Evolutionary conservation across 768 basidiomycete species (phyloP).

Genomic region (Boletus huronensis): DNA sequence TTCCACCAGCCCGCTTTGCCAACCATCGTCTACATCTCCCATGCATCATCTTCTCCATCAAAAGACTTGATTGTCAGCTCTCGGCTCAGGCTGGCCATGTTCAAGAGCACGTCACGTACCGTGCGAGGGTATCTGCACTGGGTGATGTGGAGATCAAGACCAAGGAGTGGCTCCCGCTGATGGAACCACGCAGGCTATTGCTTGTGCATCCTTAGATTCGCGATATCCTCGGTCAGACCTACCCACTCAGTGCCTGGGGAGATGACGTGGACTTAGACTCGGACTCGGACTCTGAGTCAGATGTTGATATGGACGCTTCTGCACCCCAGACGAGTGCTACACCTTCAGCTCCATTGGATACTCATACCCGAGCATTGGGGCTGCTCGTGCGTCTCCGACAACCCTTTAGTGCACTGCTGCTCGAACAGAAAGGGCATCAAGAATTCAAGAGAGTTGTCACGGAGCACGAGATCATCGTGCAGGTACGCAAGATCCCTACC

Average conservation of each 20-base stretch:
- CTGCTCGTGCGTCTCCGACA: background rate
- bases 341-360: background rate
- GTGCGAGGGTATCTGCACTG: background rate
- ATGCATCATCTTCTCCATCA: slow-evolving; percentile 12
- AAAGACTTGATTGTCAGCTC: background rate
- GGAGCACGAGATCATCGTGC: background rate
- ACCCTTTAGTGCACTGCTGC: background rate
- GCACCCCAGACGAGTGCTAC: background rate
- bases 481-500: background rate
- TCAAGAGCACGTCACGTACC: background rate
- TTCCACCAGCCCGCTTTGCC: background rate
- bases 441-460: background rate
- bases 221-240: background rate
- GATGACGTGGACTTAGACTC: background rate
- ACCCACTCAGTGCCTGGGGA: background rate
- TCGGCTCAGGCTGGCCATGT: background rate
- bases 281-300: background rate
- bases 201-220: background rate
- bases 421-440: background rate
- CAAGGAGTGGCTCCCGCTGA: background rate
- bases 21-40: slow-evolving; percentile 6
- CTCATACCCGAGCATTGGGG: background rate
- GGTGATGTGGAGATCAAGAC: background rate
- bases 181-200: background rate
- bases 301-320: background rate